Conservation (phyloP, 2,329 filamentous ascomycete genomes). For the Alternaria novae-zelandiae region DNA sequence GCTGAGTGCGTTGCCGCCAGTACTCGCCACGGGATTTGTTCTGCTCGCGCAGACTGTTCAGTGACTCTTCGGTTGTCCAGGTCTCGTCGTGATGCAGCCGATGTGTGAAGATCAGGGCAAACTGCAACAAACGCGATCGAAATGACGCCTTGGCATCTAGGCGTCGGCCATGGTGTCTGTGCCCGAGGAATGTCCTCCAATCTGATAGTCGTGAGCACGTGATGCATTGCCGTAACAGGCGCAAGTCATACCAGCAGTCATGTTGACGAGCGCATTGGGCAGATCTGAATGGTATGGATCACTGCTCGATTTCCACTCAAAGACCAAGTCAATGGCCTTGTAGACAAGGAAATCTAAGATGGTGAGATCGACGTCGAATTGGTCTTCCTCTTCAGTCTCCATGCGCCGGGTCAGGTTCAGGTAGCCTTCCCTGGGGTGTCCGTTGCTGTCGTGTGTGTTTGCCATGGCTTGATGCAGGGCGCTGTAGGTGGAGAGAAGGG, state of each 20-base stretch:
- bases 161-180: constrained; percentile 45
- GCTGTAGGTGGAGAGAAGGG: constrained; percentile 12
- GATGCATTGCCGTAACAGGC: not conserved
- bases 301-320: constrained; percentile 44
- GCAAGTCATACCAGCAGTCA: constrained; percentile 38
- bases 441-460: constrained; percentile 21
- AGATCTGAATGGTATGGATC: constrained; percentile 42
- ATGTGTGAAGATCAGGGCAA: constrained; percentile 54
- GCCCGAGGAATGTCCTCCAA: constrained; percentile 53
- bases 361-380: constrained; percentile 59
- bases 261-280: constrained; percentile 40
- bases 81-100: constrained; percentile 48
- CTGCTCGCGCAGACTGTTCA: constrained; percentile 44
- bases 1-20: constrained; percentile 29
- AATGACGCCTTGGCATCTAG: constrained; percentile 52
- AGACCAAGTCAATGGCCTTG: constrained; percentile 52
- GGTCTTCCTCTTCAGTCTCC: constrained; percentile 45
- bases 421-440: constrained; percentile 36
- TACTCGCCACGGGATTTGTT: constrained; percentile 45
- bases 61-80: constrained; percentile 46
- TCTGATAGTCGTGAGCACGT: constrained; percentile 32
- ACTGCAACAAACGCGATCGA: constrained; percentile 57
- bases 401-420: constrained; percentile 41
- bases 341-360: constrained; percentile 64
- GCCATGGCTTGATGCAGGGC: constrained; percentile 34